Conservation (phyloP, 2,329 filamentous ascomycete genomes). For the Sordariomycetes sp. region DNA sequence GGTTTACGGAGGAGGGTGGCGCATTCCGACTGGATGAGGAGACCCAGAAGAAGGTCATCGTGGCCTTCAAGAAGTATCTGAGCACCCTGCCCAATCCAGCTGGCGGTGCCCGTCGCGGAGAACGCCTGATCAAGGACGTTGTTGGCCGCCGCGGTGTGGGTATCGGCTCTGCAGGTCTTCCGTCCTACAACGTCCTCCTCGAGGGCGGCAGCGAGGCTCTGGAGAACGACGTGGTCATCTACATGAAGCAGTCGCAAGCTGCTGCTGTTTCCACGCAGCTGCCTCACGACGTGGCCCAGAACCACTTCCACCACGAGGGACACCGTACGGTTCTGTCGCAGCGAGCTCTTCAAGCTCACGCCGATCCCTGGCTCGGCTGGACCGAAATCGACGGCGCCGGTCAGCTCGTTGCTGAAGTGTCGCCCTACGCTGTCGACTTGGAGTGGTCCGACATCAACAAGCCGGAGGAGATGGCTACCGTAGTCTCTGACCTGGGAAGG, state of each 20-base stretch:
- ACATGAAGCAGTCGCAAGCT: conserved; percentile 4
- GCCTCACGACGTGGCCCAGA: background rate
- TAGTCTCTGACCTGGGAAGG: conserved; percentile 1
- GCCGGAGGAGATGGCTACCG: conserved; percentile 1
- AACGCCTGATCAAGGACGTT: conserved; percentile 2
- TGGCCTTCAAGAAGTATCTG: conserved; percentile 1
- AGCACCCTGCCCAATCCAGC: background rate
- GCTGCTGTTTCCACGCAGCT: background rate
- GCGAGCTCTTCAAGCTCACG: conserved; percentile 2
- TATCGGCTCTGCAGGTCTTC: conserved; percentile 4
- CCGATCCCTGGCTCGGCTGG: conserved; percentile 4
- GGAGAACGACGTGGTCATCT: conserved; percentile 4
- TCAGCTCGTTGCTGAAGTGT: conserved; percentile 2
- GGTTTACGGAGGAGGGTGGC: background rate
- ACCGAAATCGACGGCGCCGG: conserved; percentile 2
- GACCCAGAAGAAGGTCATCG: background rate
- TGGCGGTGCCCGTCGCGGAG: background rate
- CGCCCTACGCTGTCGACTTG: conserved; percentile 1
- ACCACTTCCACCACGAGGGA: conserved; percentile 3
- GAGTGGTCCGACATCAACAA: conserved; percentile 1
- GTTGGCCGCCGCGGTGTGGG: conserved; percentile 3
- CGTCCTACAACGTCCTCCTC: conserved; percentile 3
- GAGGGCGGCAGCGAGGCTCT: conserved; percentile 3
- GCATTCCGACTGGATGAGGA: background rate
- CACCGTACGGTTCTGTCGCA: conserved; percentile 3